Base-by-base conservation (phyloP, 805 yeast genomes). In the Grigorovia yakushimaensis region DNA sequence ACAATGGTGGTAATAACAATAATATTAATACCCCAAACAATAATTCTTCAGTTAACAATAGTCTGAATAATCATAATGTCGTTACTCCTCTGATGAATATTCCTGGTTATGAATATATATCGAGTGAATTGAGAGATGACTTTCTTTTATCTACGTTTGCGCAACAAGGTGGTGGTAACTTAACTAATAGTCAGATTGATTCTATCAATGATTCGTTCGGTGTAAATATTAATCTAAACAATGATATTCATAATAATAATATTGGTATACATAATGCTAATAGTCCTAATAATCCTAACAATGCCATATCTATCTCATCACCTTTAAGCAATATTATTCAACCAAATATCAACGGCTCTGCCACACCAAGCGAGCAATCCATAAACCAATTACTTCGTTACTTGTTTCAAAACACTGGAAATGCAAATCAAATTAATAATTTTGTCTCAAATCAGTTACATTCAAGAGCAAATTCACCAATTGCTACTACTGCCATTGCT, bases 131-230 rank as follows among this genome's bases (percentile, higher is more conserved):
- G 42, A 61, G 84, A 45, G 87, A 81, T 52, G 88, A 83, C 55
- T 88, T 88, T 0, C 64, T 83, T 23, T 65, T 83, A 51, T 81
- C 88, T 0, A 88, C 88, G 0, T 82, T 86, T 5, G 88, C 89
- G 0, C 64, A 77, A 56, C 63, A 67, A 3, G 52, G 50, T 4
- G 41, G 50, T 5, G 33, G 42, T 11, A 41, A 44, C 20, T 44
- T 33, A 15, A 41, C 35, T 19, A 33, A 33, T 15, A 17, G 22
- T 23, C 35, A 46, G n/a, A 42, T 46, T 17, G 45, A 44, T 27
- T 39, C 42, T 15, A 42, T 42, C 8, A 42, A 45, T 15, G 24
- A 39, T 22, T 24, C 38, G 3, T 20, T 39, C 3, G 42, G 24
- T 40, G 17, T 11, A 13, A 33, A 33, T 33, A 11, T 33, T 15